These are phyloP conservation scores for Diddensiella transvaalensis DNA, from an alignment of 805 yeast genomes.

Conservation along the genomic window DNA sequence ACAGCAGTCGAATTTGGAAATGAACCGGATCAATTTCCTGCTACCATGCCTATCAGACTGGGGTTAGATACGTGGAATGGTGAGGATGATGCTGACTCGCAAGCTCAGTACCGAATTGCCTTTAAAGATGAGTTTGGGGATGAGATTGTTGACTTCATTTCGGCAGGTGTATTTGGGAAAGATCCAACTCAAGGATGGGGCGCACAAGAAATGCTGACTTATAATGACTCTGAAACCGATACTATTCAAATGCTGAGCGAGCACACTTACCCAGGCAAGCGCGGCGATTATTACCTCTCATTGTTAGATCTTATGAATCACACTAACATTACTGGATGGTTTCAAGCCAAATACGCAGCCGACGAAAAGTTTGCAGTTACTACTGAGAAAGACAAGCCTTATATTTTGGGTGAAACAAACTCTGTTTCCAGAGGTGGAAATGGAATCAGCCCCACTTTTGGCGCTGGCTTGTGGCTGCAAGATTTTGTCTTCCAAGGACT, in stretches of 20 bases:
- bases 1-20: slow-evolving; percentile 1
- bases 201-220: neutral
- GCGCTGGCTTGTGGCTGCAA: slow-evolving; percentile 2
- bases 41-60: neutral
- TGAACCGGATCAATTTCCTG: slow-evolving; percentile 4
- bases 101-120: neutral
- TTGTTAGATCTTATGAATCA: slow-evolving; percentile 1
- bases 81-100: neutral
- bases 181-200: slow-evolving; percentile 3
- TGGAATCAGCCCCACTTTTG: neutral
- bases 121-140: slow-evolving; percentile 1
- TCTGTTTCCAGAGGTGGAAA: neutral
- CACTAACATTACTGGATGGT: neutral
- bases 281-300: neutral
- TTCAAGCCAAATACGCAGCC: neutral
- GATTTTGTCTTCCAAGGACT: too few species aligned
- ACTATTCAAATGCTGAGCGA: neutral
- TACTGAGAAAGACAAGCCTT: neutral
- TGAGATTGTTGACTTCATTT: neutral
- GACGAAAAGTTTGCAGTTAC: neutral
- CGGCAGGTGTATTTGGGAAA: slow-evolving; percentile 4
- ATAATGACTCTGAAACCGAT: slow-evolving; percentile 1
- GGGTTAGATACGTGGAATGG: neutral
- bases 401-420: neutral
- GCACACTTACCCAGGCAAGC: neutral